phyloP scores from a whole-genome alignment of 139 green algal genomes.

The Picochlorum sp. region DNA sequence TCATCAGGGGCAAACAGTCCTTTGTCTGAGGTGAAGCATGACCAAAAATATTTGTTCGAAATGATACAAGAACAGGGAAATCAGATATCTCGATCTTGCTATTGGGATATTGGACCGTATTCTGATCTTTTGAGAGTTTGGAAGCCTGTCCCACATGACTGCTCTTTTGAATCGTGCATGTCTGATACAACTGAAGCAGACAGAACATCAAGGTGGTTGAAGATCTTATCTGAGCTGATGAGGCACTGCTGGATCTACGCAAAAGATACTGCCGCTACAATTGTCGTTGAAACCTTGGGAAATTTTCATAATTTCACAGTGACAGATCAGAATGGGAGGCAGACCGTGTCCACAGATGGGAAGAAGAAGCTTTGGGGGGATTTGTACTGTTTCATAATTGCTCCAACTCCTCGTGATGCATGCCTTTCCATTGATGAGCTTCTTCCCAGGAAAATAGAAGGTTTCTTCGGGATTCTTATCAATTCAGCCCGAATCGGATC shows the following conservation, averaged over 20 bases:
- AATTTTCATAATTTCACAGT: background rate
- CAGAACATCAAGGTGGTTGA: constrained; percentile 44
- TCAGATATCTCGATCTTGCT: constrained; percentile 23
- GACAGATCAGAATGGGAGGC: background rate
- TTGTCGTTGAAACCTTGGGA: background rate
- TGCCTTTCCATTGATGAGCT: background rate
- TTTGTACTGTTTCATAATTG: background rate
- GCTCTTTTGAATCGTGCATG: constrained; percentile 33
- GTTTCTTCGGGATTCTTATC: background rate
- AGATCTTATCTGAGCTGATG: constrained; percentile 52
- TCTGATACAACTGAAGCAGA: background rate
- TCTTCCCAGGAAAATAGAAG: background rate
- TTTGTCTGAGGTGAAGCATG: background rate
- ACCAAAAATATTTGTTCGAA: background rate
- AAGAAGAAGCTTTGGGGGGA: background rate
- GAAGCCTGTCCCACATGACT: constrained; percentile 26
- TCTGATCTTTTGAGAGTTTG: constrained; percentile 58
- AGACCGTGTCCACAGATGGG: background rate
- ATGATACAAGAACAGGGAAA: background rate
- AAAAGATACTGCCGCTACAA: background rate
- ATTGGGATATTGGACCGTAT: constrained; percentile 79
- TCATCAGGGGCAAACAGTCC: no score
- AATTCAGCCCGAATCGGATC: background rate
- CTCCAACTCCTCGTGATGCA: background rate
- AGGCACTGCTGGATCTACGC: constrained; percentile 27